These are phyloP conservation scores for Colletotrichum sp. DNA, from an alignment of 2,329 filamentous ascomycete species.

Conservation along the genomic window DNA sequence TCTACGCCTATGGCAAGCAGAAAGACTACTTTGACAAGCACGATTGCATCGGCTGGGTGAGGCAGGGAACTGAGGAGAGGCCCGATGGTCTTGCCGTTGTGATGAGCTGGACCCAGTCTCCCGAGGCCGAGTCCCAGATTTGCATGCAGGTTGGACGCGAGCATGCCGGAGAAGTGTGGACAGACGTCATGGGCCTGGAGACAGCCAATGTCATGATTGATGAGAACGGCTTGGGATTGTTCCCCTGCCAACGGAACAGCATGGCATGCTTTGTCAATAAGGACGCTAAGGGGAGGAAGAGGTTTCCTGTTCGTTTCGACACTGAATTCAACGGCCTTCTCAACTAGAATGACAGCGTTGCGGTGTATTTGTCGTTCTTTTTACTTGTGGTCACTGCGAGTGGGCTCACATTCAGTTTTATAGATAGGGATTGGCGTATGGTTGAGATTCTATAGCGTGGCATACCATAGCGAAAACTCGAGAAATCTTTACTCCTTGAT, in stretches of 20 bases:
- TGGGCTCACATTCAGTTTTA: accelerated
- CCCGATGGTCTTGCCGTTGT: constrained; percentile 2
- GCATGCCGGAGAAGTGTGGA: constrained; percentile 6
- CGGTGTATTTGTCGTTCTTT: too few species aligned
- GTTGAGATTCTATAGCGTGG: not conserved
- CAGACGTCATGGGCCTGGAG: not conserved
- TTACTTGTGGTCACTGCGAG: not conserved
- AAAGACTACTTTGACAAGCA: constrained; percentile 4
- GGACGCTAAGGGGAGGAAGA: constrained; percentile 7
- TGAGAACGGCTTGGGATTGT: not conserved
- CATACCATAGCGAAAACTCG: not conserved
- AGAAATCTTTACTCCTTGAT: not conserved
- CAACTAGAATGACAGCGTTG: not conserved
- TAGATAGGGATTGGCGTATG: not conserved
- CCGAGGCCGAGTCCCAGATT: not conserved
- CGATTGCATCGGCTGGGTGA: constrained; percentile 12
- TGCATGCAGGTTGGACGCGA: constrained; percentile 3
- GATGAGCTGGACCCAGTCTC: constrained; percentile 5
- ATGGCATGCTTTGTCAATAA: constrained; percentile 9
- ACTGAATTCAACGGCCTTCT: not conserved
- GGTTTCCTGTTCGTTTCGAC: not conserved
- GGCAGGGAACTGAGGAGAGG: not conserved
- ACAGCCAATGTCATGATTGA: not conserved
- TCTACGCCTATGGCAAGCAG: constrained; percentile 10
- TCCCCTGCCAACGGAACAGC: not conserved